Percentiles rank a stretch among this genome's conserved stretches.
Evolutionary conservation across 106 monocot species (phyloP).

Genomic region (Dendrobium nobile): DNA sequence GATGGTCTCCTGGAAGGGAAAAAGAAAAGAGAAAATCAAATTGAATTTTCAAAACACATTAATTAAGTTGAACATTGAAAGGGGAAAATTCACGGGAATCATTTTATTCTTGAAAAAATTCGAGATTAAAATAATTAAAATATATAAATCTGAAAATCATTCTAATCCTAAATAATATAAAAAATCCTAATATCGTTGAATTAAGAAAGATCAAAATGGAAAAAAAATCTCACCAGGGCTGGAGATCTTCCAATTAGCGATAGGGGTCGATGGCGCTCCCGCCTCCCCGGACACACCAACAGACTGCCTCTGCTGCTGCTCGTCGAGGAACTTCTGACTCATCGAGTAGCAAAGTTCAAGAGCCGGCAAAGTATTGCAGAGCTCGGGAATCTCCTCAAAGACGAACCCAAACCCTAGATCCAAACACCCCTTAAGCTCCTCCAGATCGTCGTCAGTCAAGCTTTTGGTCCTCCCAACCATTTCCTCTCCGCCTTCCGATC

Average conservation of each 20-base stretch:
- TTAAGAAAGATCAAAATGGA: background rate
- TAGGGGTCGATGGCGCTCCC: slow-evolving; percentile 3
- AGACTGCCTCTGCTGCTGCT: slow-evolving; percentile 14
- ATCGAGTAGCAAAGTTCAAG: slow-evolving; percentile 49
- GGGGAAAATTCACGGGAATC: no score
- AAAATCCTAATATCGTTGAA: no score
- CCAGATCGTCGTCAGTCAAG: slow-evolving; percentile 34
- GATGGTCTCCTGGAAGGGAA: slow-evolving; percentile 18
- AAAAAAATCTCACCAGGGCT: slow-evolving; percentile 25
- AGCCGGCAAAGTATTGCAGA: slow-evolving; percentile 42
- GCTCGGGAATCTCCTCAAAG: slow-evolving; percentile 52
- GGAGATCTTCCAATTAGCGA: slow-evolving; percentile 41
- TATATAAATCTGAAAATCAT: no score
- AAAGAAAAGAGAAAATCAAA: background rate
- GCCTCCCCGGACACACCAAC: background rate
- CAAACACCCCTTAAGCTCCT: slow-evolving; percentile 40
- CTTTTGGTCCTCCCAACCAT: slow-evolving; percentile 41
- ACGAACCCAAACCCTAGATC: slow-evolving; percentile 49
- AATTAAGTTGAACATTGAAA: no score
- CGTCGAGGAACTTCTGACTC: slow-evolving; percentile 29
- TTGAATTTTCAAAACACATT: background rate
- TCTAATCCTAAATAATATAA: no score
- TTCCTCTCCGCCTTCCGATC: background rate
- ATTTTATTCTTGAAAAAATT: no score
- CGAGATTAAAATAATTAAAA: no score